Percentiles rank a stretch among this genome's conserved stretches.
These are phyloP conservation scores for Picochlorum sp. DNA, from an alignment of 139 green algal genomes.

Conservation along the genomic window DNA sequence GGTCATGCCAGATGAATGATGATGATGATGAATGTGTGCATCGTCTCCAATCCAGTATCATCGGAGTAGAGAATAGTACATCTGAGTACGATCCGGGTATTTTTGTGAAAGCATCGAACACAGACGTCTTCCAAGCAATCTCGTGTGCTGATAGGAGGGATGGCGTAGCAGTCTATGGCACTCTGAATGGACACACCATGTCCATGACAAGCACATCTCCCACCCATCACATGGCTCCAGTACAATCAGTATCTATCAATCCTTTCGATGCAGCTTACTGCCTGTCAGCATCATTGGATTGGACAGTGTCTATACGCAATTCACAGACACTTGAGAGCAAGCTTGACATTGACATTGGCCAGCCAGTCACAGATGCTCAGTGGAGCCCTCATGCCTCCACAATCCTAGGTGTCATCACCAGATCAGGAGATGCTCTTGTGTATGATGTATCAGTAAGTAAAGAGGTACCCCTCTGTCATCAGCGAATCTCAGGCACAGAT, in stretches of 20 bases:
- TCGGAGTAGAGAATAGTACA: too few species aligned
- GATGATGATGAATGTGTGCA: too few species aligned
- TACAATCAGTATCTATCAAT: constrained; percentile 86
- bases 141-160: too few species aligned
- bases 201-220: too few species aligned
- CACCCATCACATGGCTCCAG: constrained; percentile 12
- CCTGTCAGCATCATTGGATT: constrained; percentile 84
- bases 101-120: too few species aligned
- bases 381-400: constrained; percentile 83
- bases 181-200: too few species aligned
- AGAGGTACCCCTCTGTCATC: constrained; percentile 69
- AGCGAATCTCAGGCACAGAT: constrained; percentile 75
- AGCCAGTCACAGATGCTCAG: constrained; percentile 72
- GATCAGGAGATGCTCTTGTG: constrained; percentile 55
- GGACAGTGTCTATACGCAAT: constrained; percentile 75
- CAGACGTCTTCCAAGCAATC: too few species aligned
- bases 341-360: constrained; percentile 59
- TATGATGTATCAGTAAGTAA: constrained; percentile 82
- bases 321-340: constrained; percentile 15
- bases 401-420: constrained; percentile 77
- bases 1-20: too few species aligned
- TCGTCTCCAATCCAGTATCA: too few species aligned
- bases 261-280: constrained; percentile 65
- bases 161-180: too few species aligned
- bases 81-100: too few species aligned